phyloP scores from a whole-genome alignment of 148 eudicot genomes.

The Vaccinium corymbosum region DNA sequence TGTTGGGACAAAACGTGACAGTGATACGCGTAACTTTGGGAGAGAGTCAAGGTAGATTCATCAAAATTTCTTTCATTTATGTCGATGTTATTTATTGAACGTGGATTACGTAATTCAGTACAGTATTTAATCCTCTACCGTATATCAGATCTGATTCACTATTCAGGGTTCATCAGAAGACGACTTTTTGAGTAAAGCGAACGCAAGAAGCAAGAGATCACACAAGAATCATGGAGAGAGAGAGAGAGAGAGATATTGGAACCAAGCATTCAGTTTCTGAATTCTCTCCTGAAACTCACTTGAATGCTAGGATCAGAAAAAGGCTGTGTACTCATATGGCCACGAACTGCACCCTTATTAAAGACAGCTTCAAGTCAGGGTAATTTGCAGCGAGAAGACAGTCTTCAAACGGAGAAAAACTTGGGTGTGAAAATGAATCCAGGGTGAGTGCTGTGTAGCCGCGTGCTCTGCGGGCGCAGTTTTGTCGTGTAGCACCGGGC shows the following conservation, averaged over 20 bases:
- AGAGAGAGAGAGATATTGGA: background rate
- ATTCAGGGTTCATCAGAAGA: background rate
- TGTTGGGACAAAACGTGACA: too few species aligned
- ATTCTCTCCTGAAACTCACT: background rate
- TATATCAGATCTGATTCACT: background rate
- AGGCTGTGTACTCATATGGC: background rate
- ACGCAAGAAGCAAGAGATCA: constrained; percentile 11
- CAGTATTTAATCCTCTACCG: constrained; percentile 3
- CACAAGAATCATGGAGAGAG: background rate
- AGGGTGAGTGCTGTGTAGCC: too few species aligned
- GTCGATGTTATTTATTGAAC: too few species aligned
- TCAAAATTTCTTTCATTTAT: too few species aligned
- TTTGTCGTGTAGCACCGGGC: too few species aligned
- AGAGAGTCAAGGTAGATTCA: too few species aligned
- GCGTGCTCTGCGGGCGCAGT: too few species aligned
- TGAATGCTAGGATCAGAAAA: constrained; percentile 3
- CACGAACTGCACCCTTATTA: background rate
- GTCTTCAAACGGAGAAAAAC: too few species aligned
- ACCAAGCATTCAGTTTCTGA: background rate
- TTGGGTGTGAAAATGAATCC: too few species aligned
- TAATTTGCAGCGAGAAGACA: too few species aligned
- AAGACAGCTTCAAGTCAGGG: background rate
- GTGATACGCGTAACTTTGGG: too few species aligned
- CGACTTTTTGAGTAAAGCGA: background rate
- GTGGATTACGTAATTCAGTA: too few species aligned